Percentiles rank a stretch among this genome's conserved stretches.
Conservation (phyloP, 805 yeast species). For the Scheffersomyces amazonensis region DNA sequence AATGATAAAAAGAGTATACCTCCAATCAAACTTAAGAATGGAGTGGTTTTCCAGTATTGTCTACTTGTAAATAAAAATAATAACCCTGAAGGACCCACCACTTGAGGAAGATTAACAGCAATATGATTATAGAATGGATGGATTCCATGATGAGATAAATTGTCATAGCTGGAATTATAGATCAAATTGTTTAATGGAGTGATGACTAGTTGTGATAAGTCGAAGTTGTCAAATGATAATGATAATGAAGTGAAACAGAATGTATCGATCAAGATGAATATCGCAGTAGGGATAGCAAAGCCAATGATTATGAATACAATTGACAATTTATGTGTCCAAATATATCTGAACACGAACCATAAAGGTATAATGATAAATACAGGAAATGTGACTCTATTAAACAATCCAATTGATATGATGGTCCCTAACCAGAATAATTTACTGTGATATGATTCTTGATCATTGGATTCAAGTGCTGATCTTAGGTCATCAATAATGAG, state of each 20-base stretch:
- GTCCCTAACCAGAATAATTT: conserved; percentile 39
- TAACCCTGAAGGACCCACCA: conserved; percentile 69
- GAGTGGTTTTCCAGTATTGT: conserved; percentile 46
- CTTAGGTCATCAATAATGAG: conserved; percentile 47
- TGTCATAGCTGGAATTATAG: conserved; percentile 61
- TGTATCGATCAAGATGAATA: conserved; percentile 57
- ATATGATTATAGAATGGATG: conserved; percentile 79
- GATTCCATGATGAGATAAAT: conserved; percentile 75
- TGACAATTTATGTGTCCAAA: conserved; percentile 27
- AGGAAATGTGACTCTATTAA: conserved; percentile 82
- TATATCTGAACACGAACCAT: conserved; percentile 41
- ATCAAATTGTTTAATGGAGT: conserved; percentile 75
- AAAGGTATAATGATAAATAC: conserved; percentile 72
- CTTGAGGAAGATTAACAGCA: conserved; percentile 70
- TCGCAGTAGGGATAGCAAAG: conserved; percentile 27
- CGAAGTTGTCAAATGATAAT: conserved; percentile 7
- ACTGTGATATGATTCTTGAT: not conserved
- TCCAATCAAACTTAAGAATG: conserved; percentile 59
- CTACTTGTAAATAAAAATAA: conserved; percentile 44
- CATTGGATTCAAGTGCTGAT: conserved; percentile 13
- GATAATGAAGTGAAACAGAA: conserved; percentile 20
- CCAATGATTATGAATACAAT: conserved; percentile 30
- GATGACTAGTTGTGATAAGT: conserved; percentile 38
- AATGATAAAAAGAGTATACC: conserved; percentile 62
- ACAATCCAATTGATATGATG: conserved; percentile 62